Evolutionary conservation across 768 basidiomycete genomes (phyloP).

Genomic region (Collybiopsis confluens): DNA sequence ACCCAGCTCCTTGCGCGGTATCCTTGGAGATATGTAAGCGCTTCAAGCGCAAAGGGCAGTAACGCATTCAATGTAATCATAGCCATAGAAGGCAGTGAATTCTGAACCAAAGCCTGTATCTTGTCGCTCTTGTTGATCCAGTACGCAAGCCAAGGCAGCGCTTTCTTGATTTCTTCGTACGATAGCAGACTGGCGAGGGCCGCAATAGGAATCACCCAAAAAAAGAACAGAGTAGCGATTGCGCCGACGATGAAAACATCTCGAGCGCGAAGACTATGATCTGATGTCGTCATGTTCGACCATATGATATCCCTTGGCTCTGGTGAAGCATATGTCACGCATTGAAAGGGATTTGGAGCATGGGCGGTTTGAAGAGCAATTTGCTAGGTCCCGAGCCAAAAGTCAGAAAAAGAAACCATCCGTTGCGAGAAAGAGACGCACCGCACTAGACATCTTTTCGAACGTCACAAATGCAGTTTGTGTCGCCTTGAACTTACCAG

Average conservation of each 20-base stretch:
- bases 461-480: slow-evolving; percentile 94
- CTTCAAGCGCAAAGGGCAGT: slow-evolving; percentile 86
- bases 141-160: slow-evolving; percentile 81
- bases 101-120: slow-evolving; percentile 86
- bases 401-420: not conserved
- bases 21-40: slow-evolving; percentile 87
- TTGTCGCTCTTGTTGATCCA: slow-evolving; percentile 80
- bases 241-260: slow-evolving; percentile 66
- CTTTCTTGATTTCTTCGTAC: slow-evolving; percentile 90
- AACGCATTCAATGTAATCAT: slow-evolving; percentile 88
- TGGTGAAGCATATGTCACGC: slow-evolving; percentile 73
- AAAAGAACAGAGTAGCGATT: slow-evolving; percentile 75
- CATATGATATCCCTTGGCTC: slow-evolving; percentile 96
- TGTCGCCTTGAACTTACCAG: slow-evolving; percentile 76
- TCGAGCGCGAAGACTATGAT: slow-evolving; percentile 54
- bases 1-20: slow-evolving; percentile 88
- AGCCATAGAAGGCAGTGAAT: slow-evolving; percentile 87
- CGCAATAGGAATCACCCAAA: slow-evolving; percentile 91
- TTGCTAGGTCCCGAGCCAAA: slow-evolving; percentile 58
- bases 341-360: slow-evolving; percentile 60
- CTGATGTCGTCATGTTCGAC: slow-evolving; percentile 78
- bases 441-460: slow-evolving; percentile 90
- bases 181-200: slow-evolving; percentile 83
- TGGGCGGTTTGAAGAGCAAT: slow-evolving; percentile 84
- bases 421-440: slow-evolving; percentile 32